A percentile compares a stretch with the other conserved stretches of the same genome.
phyloP scores from a whole-genome alignment of 2,329 filamentous ascomycete genomes.

The Aurifilum marmelostoma region DNA sequence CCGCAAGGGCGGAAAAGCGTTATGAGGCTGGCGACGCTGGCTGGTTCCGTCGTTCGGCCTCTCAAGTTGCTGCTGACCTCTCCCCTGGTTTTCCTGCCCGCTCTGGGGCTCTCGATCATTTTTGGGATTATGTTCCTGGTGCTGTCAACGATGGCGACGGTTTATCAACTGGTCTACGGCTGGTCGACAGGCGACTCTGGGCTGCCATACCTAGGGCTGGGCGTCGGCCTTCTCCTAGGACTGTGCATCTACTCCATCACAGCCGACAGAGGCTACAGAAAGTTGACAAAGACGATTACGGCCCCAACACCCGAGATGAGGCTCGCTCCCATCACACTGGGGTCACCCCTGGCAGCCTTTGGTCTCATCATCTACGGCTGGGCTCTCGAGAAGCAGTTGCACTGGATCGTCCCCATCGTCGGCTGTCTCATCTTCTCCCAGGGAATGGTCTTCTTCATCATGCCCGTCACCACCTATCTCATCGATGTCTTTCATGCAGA shows the following conservation, averaged over 20 bases:
- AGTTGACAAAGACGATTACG: background rate
- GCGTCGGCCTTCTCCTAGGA: background rate
- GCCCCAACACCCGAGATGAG: background rate
- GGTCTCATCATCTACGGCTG: slow-evolving; percentile 20
- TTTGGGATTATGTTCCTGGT: background rate
- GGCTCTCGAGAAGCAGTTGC: slow-evolving; percentile 17
- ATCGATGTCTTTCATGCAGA: slow-evolving; percentile 20
- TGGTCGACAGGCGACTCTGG: background rate
- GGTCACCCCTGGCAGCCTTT: background rate
- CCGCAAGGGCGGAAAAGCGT: background rate
- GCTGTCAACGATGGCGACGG: background rate
- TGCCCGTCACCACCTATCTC: slow-evolving; percentile 20
- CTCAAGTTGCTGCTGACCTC: background rate
- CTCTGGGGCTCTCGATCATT: background rate
- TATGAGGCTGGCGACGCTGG: background rate
- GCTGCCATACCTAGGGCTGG: background rate
- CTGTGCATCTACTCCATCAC: background rate
- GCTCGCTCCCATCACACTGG: background rate
- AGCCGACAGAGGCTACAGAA: background rate
- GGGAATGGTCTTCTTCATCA: slow-evolving; percentile 13
- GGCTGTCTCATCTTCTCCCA: slow-evolving; percentile 10
- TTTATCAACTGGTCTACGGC: background rate
- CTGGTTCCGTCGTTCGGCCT: background rate
- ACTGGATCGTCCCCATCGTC: slow-evolving; percentile 16
- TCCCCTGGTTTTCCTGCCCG: background rate